Base-by-base conservation (phyloP, 257 asterid genomes). In the Orobanche coerulescens region DNA sequence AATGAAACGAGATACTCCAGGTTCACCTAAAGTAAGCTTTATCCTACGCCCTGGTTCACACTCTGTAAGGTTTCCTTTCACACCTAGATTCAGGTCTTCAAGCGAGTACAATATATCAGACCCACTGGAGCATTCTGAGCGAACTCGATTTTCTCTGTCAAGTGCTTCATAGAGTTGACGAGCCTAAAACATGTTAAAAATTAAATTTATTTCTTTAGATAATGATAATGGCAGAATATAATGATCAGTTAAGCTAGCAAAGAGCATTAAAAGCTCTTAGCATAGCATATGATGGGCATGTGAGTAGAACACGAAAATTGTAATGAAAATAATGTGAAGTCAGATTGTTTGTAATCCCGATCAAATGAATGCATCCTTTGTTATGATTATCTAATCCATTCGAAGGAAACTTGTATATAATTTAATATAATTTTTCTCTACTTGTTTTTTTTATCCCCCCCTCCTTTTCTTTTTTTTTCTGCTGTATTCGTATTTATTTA, bases 1-100 rank as follows among this genome's bases (percentile, higher is more conserved):
- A 9, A 66, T 43, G 79, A 82, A 92, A 40, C 67, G 75, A 52
- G 96, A 92, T 68, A 61, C 64, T 66, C 86, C 95, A 40, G 79
- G 85, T 65, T 78, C 97, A 65, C 94, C 95, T 64, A 93, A 71
- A 73, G 78, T 71, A 51, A 93, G 79, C 66, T 75, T 86, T 60
- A 81, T 47, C 79, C 96, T 76, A 24, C 90, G 91, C 63, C 92
- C 91, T 6, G 97, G 96, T 75, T 76, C 68, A 71, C 84, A 78
- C 78, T 79, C 84, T 62, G 72, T 61, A 75, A 93, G 70, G 63
- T 83, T 67, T 74, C 91, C 96, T 75, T 83, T 79, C 53, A 70
- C 87, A 64, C 97, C 97, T 11, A 86, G 63, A 71, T 73, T 83
- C 79, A 93, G 80, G 75, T 89, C 97, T 81, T 86, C 88, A 64